Conservation (phyloP, 2,329 filamentous ascomycete genomes). For the Phaeophleospora eucalypticola region DNA sequence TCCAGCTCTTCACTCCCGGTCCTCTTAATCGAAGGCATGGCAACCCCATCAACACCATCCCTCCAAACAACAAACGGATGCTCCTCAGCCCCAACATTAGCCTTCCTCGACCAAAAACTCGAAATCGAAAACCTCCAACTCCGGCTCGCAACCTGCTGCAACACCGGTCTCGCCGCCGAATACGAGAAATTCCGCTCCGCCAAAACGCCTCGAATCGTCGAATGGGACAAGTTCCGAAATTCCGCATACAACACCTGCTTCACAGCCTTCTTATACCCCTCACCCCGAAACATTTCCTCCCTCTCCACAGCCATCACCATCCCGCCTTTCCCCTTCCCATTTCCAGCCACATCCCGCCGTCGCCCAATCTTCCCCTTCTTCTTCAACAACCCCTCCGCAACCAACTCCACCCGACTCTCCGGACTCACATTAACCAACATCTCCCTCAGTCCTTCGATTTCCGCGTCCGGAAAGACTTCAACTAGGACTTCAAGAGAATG, state of each 20-base stretch:
- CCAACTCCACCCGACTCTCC: constrained; percentile 71
- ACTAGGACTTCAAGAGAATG: constrained; percentile 63
- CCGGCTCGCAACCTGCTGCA: constrained; percentile 64
- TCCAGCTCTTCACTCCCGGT: constrained; percentile 59
- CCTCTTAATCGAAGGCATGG: constrained; percentile 58
- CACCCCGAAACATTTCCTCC: constrained; percentile 64
- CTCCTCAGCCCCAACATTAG: constrained; percentile 42
- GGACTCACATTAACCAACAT: constrained; percentile 71
- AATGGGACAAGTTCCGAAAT: constrained; percentile 69
- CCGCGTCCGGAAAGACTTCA: constrained; percentile 73
- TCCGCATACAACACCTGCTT: constrained; percentile 66
- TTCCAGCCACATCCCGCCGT: constrained; percentile 58
- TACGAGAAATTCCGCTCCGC: constrained; percentile 80
- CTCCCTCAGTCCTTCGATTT: constrained; percentile 76
- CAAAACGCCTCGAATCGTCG: constrained; percentile 71
- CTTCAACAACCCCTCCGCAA: constrained; percentile 73
- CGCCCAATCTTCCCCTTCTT: constrained; percentile 65
- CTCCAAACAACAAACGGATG: constrained; percentile 63
- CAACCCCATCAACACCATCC: constrained; percentile 41
- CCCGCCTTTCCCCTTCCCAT: background rate
- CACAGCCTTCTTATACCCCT: constrained; percentile 65
- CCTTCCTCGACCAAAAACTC: constrained; percentile 64
- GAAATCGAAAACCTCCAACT: constrained; percentile 75
- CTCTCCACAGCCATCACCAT: constrained; percentile 43
- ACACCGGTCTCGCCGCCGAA: constrained; percentile 63